Evolutionary conservation across 2,329 filamentous ascomycete species (phyloP).

Genomic region (Pleomassaria siparia): DNA sequence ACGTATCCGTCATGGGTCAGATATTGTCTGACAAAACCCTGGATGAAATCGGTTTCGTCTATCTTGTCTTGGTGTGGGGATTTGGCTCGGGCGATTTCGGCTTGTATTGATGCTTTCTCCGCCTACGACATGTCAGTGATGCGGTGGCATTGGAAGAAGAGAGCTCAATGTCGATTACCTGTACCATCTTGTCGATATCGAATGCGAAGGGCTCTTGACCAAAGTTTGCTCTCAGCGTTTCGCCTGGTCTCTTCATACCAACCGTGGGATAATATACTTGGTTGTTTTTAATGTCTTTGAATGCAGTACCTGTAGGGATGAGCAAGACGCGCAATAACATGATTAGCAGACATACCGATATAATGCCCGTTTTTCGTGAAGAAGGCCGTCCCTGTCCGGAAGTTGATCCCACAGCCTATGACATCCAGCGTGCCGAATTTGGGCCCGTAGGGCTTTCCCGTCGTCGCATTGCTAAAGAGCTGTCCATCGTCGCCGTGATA

Average conservation of each 20-base stretch:
- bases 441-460: constrained; percentile 61
- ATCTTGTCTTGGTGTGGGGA: constrained; percentile 19
- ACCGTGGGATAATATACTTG: constrained; percentile 66
- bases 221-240: constrained; percentile 63
- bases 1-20: constrained; percentile 94
- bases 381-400: constrained; percentile 61
- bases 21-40: constrained; percentile 83
- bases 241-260: constrained; percentile 66
- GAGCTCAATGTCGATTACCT: constrained; percentile 52
- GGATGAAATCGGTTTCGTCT: constrained; percentile 76
- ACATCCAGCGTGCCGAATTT: constrained; percentile 62
- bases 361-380: constrained; percentile 66
- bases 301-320: constrained; percentile 62
- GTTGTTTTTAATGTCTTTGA: constrained; percentile 63
- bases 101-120: constrained; percentile 38
- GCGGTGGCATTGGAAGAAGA: neutral
- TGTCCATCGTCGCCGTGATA: constrained; percentile 69
- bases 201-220: constrained; percentile 77
- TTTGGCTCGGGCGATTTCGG: constrained; percentile 30
- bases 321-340: constrained; percentile 10
- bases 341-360: constrained; percentile 49
- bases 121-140: constrained; percentile 14
- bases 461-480: constrained; percentile 61
- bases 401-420: constrained; percentile 67
- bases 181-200: constrained; percentile 86